Evolutionary conservation across 352 stramenopile genomes (phyloP), one percentile per base, ranked within the genome.

Genomic region (Blastocystis sp.): DNA sequence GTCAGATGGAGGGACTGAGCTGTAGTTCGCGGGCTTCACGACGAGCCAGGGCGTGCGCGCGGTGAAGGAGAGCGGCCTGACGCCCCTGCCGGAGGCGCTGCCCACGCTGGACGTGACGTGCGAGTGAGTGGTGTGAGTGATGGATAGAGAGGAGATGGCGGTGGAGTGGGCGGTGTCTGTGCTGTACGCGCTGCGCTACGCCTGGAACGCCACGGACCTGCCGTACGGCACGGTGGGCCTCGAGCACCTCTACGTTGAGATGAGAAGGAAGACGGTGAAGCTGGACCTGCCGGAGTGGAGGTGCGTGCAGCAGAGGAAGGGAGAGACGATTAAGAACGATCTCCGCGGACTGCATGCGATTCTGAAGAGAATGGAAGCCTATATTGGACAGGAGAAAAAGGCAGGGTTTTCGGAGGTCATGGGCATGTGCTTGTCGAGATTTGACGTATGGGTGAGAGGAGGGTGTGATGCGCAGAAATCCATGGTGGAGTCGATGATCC

Each of bases 21-120:
- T 70, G 52, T 84, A 84, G 74, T 84, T 84, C 66, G 28, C 66
- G 5, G 74, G 74, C 34, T 84, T 70, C 48, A 38, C 41, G 21
- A 84, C 52, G 28, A 56, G 21, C 3, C 53, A 56, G 11, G n/a
- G 53, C 11, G 41, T 34, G 23, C n/a, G 34, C 3, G 34, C 69
- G 21, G 56, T 67, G 38, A 34, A 64, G 38, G 74, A 84, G n/a
- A 5, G 66, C 61, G 38, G 4, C 3, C 28, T 21, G 7, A 19
- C 9, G 41, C 56, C 23, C 19, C 23, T 69, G 19, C 34, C 59
- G 17, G 56, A 67, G 1, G 21, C 2, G 2, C 66, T 84, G 52
- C 23, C 45, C 2, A 19, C 19, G 10, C 7, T 28, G 28, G 5
- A 9, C 17, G 28, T 70, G 23, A 43, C 14, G 53, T 84, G 28